Evolutionary conservation across 768 basidiomycete genomes (phyloP).

Genomic region (Pulveroboletus sp.): DNA sequence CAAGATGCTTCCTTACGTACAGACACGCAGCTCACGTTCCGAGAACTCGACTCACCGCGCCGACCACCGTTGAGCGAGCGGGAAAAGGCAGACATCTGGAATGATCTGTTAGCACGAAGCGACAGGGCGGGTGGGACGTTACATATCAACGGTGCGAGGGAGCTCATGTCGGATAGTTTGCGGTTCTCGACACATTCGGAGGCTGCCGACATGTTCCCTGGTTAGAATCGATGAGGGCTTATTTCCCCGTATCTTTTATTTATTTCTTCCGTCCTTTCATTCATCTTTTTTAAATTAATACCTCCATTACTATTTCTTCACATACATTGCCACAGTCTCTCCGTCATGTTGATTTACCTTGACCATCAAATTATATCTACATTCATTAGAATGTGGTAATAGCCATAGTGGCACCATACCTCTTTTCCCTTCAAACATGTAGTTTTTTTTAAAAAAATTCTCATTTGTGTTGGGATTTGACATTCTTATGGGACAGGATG

Average conservation of each 20-base stretch:
- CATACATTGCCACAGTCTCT: no score
- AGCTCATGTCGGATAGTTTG: slow-evolving; percentile 41
- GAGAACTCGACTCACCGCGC: slow-evolving; percentile 38
- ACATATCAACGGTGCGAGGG: slow-evolving; percentile 39
- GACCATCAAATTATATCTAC: no score
- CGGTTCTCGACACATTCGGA: slow-evolving; percentile 34
- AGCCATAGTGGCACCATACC: no score
- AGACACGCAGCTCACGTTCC: slow-evolving; percentile 41
- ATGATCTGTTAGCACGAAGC: slow-evolving; percentile 61
- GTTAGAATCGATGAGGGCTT: not conserved
- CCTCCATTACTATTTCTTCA: no score
- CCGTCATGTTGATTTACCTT: no score
- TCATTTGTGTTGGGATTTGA: no score
- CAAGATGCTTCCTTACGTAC: slow-evolving; percentile 9
- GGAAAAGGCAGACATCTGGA: slow-evolving; percentile 71
- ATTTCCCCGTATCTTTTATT: not conserved
- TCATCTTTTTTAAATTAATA: no score
- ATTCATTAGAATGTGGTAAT: no score
- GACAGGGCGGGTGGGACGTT: slow-evolving; percentile 70
- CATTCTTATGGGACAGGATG: no score
- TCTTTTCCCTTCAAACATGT: no score
- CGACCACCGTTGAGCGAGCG: slow-evolving; percentile 49
- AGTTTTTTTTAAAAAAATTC: no score
- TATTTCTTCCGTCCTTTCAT: not conserved
- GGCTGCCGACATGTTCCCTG: not conserved